Base-by-base conservation (phyloP, 2,329 filamentous ascomycete genomes). In the Ramularia endophylla region DNA sequence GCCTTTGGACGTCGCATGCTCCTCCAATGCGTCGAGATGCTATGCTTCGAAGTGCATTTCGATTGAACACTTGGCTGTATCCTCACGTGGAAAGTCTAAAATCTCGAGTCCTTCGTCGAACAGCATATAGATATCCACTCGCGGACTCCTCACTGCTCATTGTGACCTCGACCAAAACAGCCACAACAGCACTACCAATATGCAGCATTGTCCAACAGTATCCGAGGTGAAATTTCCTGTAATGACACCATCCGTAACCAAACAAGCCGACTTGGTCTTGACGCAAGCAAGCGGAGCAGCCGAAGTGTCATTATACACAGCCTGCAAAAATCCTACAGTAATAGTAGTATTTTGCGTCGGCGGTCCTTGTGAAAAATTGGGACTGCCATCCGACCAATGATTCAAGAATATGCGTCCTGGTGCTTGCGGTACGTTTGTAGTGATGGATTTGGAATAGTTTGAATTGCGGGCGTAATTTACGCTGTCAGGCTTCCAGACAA, bases 301-400 rank as follows among this genome's bases (percentile, higher is more conserved):
- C 18, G 18, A 20, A 2, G 39, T 41, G 16, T 36, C 27, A 18
- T 41, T 41, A 20, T 41, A 41, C 1, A 36, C 32, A 12, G 39
- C 39, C 16, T 41, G 39, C 8, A 41, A 27, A 13, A 27, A 41
- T 5, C 25, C 30, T 3, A 41, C 39, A 5, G 27, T 28, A 15
- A 36, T 5, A 11, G 31, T 36, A 19, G n/a, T 25, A 13, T 41
- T 29, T 11, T 19, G 12, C 20, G 4, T 4, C 5, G 39, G 39
- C 15, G 39, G 39, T 11, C 39, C 39, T 7, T 19, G 13, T 3
- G 39, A 41, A 25, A 36, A 41, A 0, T 22, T 16, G 8, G 39
- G 7, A 36, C 36, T 31, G 4, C 39, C 39, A 29, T 41, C 36
- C 3, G 39, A 41, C 39, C 39, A 36, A 25, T 41, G 39, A 35